Evolutionary conservation across 2,329 filamentous ascomycete species (phyloP).

Genomic region (Colletotrichum spaethianum): DNA sequence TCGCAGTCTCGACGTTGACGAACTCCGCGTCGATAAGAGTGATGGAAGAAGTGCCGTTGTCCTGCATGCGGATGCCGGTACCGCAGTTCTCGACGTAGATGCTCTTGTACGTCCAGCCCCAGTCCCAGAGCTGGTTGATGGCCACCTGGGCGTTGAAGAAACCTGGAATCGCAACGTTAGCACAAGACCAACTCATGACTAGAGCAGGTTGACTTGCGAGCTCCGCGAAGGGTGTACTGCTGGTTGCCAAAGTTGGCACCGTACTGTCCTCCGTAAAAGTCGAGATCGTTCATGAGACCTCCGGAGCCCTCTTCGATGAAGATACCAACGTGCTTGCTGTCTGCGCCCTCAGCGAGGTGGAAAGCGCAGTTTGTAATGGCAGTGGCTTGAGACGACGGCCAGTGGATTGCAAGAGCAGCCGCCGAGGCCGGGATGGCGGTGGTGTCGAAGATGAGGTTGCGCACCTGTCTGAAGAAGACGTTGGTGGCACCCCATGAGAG

Average conservation of each 20-base stretch:
- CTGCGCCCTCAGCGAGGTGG: slow-evolving; percentile 60
- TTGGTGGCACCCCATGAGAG: slow-evolving; percentile 70
- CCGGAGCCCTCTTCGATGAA: slow-evolving; percentile 76
- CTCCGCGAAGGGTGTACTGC: slow-evolving; percentile 70
- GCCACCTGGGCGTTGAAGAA: slow-evolving; percentile 77
- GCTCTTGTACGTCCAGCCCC: slow-evolving; percentile 82
- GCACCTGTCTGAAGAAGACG: slow-evolving; percentile 71
- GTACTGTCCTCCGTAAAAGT: slow-evolving; percentile 78
- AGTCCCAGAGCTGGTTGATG: slow-evolving; percentile 81
- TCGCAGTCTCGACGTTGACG: slow-evolving; percentile 74
- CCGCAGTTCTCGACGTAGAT: slow-evolving; percentile 74
- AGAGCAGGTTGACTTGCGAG: background rate
- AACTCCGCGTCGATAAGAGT: slow-evolving; percentile 82
- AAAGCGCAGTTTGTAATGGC: slow-evolving; percentile 72
- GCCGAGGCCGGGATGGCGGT: slow-evolving; percentile 63
- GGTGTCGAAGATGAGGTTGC: slow-evolving; percentile 70
- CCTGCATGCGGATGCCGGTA: slow-evolving; percentile 77
- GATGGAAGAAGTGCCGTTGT: slow-evolving; percentile 79
- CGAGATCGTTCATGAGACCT: slow-evolving; percentile 77
- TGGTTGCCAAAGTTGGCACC: slow-evolving; percentile 74
- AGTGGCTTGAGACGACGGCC: slow-evolving; percentile 77
- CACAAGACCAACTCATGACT: too few species aligned
- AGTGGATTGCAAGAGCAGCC: slow-evolving; percentile 71
- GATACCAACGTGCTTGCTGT: slow-evolving; percentile 69
- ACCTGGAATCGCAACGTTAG: slow-evolving; percentile 49